Percentiles rank a stretch among this genome's conserved stretches.
Conservation (phyloP, 1,284 basidiomycete species). For the Xerocomus tenax region DNA sequence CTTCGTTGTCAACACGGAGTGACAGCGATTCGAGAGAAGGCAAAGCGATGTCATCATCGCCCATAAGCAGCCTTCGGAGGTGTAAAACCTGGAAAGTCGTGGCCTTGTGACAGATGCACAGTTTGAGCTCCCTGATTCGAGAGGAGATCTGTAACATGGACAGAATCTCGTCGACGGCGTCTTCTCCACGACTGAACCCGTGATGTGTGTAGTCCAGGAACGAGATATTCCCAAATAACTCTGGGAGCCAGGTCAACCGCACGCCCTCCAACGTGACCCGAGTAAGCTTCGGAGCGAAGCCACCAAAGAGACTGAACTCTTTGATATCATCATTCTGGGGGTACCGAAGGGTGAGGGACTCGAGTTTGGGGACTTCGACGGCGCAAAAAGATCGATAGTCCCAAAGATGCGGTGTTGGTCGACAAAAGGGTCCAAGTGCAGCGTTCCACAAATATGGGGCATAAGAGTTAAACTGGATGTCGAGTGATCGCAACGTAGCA, state of each 20-base stretch:
- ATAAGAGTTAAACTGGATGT: conserved; percentile 47
- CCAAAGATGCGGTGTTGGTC: conserved; percentile 23
- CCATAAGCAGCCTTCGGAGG: conserved; percentile 10
- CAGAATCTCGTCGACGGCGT: conserved; percentile 42
- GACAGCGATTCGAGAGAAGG: conserved; percentile 37
- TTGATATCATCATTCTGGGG: conserved; percentile 58
- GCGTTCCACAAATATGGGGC: conserved; percentile 59
- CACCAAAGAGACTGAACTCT: conserved; percentile 56
- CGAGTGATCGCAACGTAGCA: conserved; percentile 50
- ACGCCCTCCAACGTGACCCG: conserved; percentile 53
- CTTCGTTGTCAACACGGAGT: conserved; percentile 37
- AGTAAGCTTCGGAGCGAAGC: conserved; percentile 49
- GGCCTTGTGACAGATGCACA: conserved; percentile 33
- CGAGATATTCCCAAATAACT: conserved; percentile 50
- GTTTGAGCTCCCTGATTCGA: conserved; percentile 37
- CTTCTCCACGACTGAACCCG: conserved; percentile 41
- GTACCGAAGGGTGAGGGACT: conserved; percentile 51
- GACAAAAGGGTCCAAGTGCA: conserved; percentile 43
- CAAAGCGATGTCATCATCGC: conserved; percentile 26
- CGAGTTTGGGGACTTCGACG: conserved; percentile 37
- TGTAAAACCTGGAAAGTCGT: conserved; percentile 15
- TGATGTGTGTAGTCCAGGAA: conserved; percentile 58
- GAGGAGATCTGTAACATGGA: conserved; percentile 41
- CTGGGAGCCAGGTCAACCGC: conserved; percentile 51
- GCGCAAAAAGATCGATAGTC: conserved; percentile 18